Evolutionary conservation across 2,329 filamentous ascomycete species (phyloP), one percentile per base, ranked within the genome.

Genomic region (Fusarium sterilihyphosum): DNA sequence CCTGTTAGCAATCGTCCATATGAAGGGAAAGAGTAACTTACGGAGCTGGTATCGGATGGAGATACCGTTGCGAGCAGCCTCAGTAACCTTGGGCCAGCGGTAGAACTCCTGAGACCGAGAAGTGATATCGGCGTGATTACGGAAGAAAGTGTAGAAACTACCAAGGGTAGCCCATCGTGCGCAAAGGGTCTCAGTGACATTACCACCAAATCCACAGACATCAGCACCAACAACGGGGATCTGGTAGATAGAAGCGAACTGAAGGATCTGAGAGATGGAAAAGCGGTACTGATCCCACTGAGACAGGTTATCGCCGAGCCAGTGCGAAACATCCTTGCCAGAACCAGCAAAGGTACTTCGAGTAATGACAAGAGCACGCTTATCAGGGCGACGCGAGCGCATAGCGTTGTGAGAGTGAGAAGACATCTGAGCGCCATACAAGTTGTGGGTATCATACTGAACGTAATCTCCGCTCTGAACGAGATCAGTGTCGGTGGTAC

Each of bases 381-480:
- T 82, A 2, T 81, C 80, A 0, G 93, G 92, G 1, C 92, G 88
- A 14, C 93, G 89, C 18, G 84, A 82, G 12, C 90, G 81, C 92
- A 95, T 93, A 4, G 93, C 91, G 18, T 87, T 81, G 60, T 89
- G 88, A 1, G 92, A 93, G 14, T 9, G 89, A 84, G 24, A 86
- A 3, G 91, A 92, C 93, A 95, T 95, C 90, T 94, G 91, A 13
- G 89, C 88, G 3, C 93, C 93, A 80, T 93, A 94, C 3, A 95
- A 82, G 75, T 95, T 95, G 80, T 95, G 93, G 0, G 91, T 93
- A 75, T 95, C 93, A 16, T 77, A 77, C 56, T 78, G 74, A 11
- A 69, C 52, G 8, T 77, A 78, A 0, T 61, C 74, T 8, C 74
- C 66, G 6, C 60, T 65, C 53, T 78, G 76, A 1, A 78, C 68